phyloP scores from a whole-genome alignment of 768 basidiomycete species.

The Omphalotus guepiniiformis region DNA sequence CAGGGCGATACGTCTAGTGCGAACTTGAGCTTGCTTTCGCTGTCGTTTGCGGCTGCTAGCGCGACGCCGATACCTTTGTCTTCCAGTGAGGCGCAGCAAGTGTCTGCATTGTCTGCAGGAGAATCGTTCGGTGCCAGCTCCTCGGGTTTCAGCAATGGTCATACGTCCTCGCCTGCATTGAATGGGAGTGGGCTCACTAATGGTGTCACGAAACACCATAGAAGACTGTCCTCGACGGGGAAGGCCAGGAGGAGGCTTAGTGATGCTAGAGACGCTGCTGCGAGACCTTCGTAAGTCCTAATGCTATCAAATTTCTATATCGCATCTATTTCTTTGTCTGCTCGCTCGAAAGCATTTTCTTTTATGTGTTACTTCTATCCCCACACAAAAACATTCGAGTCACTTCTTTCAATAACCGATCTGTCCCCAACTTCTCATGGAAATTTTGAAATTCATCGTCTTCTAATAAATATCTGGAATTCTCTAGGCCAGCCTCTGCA shows the following conservation, averaged over 20 bases:
- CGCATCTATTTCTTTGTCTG: slow-evolving; percentile 6
- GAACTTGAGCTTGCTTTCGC: slow-evolving; percentile 52
- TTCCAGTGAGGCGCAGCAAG: too few species aligned
- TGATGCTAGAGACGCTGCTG: slow-evolving; percentile 76
- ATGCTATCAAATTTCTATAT: too few species aligned
- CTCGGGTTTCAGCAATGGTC: slow-evolving; percentile 3
- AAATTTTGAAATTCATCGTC: background rate
- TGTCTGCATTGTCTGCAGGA: too few species aligned
- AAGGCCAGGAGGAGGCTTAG: slow-evolving; percentile 68
- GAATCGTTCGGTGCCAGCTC: slow-evolving; percentile 1
- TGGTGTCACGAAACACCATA: slow-evolving; percentile 44
- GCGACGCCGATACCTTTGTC: slow-evolving; percentile 42
- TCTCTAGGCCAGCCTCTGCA: slow-evolving; percentile 26
- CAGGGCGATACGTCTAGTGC: background rate
- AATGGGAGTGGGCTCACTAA: slow-evolving; percentile 13
- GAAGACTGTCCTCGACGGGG: slow-evolving; percentile 67
- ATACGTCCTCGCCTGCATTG: background rate
- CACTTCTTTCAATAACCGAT: slow-evolving; percentile 11
- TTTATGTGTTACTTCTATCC: slow-evolving; percentile 9
- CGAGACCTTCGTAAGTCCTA: slow-evolving; percentile 73
- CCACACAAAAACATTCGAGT: too few species aligned
- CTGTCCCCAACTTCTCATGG: slow-evolving; percentile 3
- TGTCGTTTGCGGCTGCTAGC: slow-evolving; percentile 58
- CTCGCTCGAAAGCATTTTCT: slow-evolving; percentile 12
- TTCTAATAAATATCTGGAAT: slow-evolving; percentile 1